A percentile compares a stretch with the other conserved stretches of the same genome.
These are phyloP conservation scores for Cercospora berteroae DNA, from an alignment of 2,329 filamentous ascomycete species.

Conservation along the genomic window DNA sequence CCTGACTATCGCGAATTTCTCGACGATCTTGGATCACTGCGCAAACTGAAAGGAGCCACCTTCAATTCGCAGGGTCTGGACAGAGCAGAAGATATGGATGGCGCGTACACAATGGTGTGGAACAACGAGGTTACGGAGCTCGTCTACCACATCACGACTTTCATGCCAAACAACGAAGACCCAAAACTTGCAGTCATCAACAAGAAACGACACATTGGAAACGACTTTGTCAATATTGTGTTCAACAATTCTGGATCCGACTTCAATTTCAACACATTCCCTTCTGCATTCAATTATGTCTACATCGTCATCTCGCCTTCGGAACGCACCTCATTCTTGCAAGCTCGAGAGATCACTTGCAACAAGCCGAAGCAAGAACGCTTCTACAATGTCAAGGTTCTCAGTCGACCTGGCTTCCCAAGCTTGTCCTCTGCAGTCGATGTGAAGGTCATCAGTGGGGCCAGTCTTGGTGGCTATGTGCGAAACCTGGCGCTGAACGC, in stretches of 20 bases:
- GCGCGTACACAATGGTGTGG: conserved; percentile 89
- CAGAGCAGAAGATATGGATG: conserved; percentile 72
- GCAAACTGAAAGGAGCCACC: conserved; percentile 73
- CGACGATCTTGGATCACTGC: conserved; percentile 75
- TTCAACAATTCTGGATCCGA: conserved; percentile 91
- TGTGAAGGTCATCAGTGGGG: conserved; percentile 82
- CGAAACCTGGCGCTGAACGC: conserved; percentile 88
- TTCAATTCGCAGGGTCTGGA: conserved; percentile 95
- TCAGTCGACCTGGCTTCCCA: conserved; percentile 85
- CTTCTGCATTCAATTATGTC: conserved; percentile 93
- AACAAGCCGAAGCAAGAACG: conserved; percentile 43
- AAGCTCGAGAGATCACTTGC: conserved; percentile 50
- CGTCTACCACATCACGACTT: conserved; percentile 91
- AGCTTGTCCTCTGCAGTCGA: conserved; percentile 87
- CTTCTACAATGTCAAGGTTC: conserved; percentile 87
- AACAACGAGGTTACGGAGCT: conserved; percentile 92
- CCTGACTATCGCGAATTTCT: conserved; percentile 86
- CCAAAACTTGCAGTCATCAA: conserved; percentile 58
- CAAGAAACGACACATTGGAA: conserved; percentile 95
- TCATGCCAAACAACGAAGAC: conserved; percentile 86
- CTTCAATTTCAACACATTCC: conserved; percentile 88
- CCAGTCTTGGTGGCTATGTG: conserved; percentile 79
- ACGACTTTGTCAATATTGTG: conserved; percentile 96
- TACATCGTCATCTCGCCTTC: conserved; percentile 94
- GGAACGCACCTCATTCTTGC: conserved; percentile 72